phyloP scores from a whole-genome alignment of 2,329 filamentous ascomycete genomes.

The Clonostachys solani region DNA sequence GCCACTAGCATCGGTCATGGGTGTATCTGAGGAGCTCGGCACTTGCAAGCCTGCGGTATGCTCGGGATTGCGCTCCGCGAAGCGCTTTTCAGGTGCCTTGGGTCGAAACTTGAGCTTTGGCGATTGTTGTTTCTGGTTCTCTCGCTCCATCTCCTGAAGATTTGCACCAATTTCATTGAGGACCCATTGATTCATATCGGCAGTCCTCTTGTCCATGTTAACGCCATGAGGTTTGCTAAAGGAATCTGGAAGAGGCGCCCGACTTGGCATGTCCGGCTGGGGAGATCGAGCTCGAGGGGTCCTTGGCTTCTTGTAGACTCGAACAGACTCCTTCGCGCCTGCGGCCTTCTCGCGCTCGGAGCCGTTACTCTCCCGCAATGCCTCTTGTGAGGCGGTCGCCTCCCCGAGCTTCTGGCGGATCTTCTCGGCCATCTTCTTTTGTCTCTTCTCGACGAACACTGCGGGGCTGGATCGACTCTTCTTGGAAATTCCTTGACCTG shows the following conservation, averaged over 20 bases:
- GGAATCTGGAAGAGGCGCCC: slow-evolving; percentile 23
- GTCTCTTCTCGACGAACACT: slow-evolving; percentile 51
- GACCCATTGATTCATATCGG: slow-evolving; percentile 55
- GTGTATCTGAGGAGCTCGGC: slow-evolving; percentile 19
- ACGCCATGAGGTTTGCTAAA: slow-evolving; percentile 25
- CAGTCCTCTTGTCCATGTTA: slow-evolving; percentile 45
- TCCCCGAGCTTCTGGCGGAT: background rate
- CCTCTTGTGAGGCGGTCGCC: background rate
- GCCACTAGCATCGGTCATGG: slow-evolving; percentile 32
- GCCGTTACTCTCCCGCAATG: background rate
- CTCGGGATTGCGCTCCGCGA: slow-evolving; percentile 50
- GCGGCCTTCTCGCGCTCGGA: background rate
- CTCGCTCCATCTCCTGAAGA: slow-evolving; percentile 39
- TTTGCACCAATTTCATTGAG: slow-evolving; percentile 53
- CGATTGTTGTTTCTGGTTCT: slow-evolving; percentile 21
- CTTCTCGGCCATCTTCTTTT: slow-evolving; percentile 23
- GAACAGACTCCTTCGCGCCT: background rate
- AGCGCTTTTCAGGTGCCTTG: slow-evolving; percentile 50
- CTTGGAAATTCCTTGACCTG: slow-evolving; percentile 29
- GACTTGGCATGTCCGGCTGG: slow-evolving; percentile 11
- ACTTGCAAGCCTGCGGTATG: slow-evolving; percentile 4
- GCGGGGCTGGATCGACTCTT: slow-evolving; percentile 35
- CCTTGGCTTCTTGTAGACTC: slow-evolving; percentile 24
- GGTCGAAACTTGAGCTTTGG: slow-evolving; percentile 44
- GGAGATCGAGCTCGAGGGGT: slow-evolving; percentile 14